Evolutionary conservation across 176 grass and related monocot species (phyloP), one percentile per base, ranked within the genome.

Genomic region (Alopecurus myosuroides): DNA sequence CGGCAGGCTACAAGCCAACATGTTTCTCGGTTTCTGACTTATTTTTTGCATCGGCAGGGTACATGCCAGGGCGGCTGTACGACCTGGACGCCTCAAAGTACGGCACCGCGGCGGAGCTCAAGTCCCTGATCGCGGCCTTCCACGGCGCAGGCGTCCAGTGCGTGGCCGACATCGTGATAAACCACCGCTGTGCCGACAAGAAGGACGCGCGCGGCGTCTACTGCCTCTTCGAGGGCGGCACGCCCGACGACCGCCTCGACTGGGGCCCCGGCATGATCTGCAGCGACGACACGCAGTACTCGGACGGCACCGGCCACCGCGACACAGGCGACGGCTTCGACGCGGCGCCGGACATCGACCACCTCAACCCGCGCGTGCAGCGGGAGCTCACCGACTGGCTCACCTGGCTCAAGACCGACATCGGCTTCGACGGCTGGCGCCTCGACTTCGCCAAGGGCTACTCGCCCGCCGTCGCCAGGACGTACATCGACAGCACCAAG

Each of bases 381-480:
- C 49, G 76, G 6, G 92, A 97, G 88, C 88, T 97, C 78, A 53
- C 86, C 0, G 92, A 46, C 11, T 97, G 95, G 94, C 84, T 97
- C 44, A 79, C 77, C 66, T 94, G 89, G 95, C 87, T 97, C 68
- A 94, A 84, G 69, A 18, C 75, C 25, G 88, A 91, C 73, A 17
- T 94, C 29, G 88, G 95, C 1, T 97, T 94, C 48, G 90, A 91
- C 74, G 92, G 94, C 52, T 97, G 90, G 92, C 88, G 94, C 11
- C 88, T 94, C 36, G 94, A 97, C 80, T 97, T 97, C 44, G 92
- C 92, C 42, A 92, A 85, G 77, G 92, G 92, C 0, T 97, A 94
- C 83, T 92, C 92, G 0, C 33, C 33, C 3, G 33, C 64, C 18
- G 33, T 67, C 17, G 64, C 64, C 18, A 67, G 33, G 33, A 33